A percentile compares a stretch with the other conserved stretches of the same genome.
Conservation (phyloP, 306 rosid species). For the Alnus rubra region DNA sequence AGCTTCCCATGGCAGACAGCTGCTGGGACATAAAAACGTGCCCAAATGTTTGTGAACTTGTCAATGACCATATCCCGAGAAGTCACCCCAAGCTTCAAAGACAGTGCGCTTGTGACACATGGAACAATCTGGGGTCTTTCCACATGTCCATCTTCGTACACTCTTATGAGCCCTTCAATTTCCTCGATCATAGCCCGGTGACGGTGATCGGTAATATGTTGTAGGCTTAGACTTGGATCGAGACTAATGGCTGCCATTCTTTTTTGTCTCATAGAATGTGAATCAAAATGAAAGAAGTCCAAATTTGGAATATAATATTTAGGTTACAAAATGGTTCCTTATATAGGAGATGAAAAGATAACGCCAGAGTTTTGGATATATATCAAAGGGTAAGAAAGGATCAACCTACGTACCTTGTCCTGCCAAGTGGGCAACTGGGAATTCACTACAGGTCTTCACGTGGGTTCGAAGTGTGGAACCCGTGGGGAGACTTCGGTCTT, state of each 20-base stretch:
- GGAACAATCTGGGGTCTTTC: conserved; percentile 69
- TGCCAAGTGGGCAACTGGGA: conserved; percentile 40
- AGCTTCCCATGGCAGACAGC: conserved; percentile 36
- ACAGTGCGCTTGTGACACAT: conserved; percentile 41
- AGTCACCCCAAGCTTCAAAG: conserved; percentile 45
- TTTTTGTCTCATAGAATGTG: conserved; percentile 23
- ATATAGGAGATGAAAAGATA: conserved; percentile 16
- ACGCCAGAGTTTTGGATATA: background rate
- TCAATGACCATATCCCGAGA: conserved; percentile 65
- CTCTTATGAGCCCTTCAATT: conserved; percentile 73
- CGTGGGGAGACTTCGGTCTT: background rate
- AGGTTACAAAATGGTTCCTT: conserved; percentile 2
- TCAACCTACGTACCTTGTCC: conserved; percentile 12
- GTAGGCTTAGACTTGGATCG: conserved; percentile 35
- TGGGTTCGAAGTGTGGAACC: conserved; percentile 36
- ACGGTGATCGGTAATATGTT: conserved; percentile 19
- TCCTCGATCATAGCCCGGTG: conserved; percentile 53
- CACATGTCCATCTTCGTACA: conserved; percentile 62
- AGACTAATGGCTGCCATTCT: conserved; percentile 54
- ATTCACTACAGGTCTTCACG: conserved; percentile 35
- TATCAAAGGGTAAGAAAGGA: background rate
- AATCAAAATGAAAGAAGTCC: conserved; percentile 23
- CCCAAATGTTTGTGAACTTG: conserved; percentile 53
- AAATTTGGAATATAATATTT: background rate
- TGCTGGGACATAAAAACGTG: conserved; percentile 78